Percentiles rank a stretch among this genome's conserved stretches.
These are phyloP conservation scores for Apiospora aurea DNA, from an alignment of 2,329 filamentous ascomycete species.

Conservation along the genomic window DNA sequence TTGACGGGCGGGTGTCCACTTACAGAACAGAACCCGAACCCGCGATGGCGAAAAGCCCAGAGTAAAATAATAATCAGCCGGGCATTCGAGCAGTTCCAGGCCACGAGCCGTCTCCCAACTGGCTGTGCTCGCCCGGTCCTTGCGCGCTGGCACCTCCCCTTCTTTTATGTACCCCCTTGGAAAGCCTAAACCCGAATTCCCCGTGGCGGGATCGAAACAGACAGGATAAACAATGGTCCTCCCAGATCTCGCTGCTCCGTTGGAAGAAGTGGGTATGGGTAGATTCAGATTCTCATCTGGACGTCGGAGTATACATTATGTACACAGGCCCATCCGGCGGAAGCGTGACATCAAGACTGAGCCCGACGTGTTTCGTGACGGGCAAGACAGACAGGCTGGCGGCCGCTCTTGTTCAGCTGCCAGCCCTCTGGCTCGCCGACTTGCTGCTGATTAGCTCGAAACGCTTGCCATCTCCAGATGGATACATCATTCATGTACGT, in stretches of 20 bases:
- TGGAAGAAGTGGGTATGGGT: not conserved
- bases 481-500: not conserved
- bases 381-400: not conserved
- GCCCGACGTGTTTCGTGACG: not conserved
- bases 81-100: slow-evolving; percentile 3
- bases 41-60: not conserved
- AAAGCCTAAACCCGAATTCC: slow-evolving; percentile 3
- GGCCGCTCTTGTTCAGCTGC: not conserved
- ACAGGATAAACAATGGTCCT: not conserved
- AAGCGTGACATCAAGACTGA: not conserved
- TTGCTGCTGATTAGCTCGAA: not conserved
- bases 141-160: not conserved
- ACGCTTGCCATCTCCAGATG: not conserved
- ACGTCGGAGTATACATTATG: too few species aligned
- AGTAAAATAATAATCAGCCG: not conserved
- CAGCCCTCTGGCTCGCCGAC: not conserved
- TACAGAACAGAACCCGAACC: too few species aligned
- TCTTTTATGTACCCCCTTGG: not conserved
- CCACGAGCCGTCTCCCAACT: not conserved
- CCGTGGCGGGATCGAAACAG: slow-evolving; percentile 13
- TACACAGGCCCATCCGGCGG: not conserved
- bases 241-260: slow-evolving; percentile 3
- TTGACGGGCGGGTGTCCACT: not conserved
- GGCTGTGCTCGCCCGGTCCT: not conserved
- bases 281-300: not conserved